Evolutionary conservation across 2,329 filamentous ascomycete genomes (phyloP).

Genomic region (Helminthosporium solani): DNA sequence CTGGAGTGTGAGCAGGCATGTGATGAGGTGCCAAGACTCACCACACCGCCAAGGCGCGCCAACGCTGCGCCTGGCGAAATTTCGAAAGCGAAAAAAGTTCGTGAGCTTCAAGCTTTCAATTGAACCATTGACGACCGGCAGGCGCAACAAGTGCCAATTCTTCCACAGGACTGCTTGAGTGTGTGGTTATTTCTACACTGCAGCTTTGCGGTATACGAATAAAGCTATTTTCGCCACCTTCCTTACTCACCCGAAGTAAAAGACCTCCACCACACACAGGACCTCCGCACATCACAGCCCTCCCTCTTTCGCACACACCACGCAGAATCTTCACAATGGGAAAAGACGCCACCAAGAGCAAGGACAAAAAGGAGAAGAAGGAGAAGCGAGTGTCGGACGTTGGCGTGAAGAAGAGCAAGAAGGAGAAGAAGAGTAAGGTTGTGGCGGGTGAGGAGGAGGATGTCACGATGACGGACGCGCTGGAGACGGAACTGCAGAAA

Average conservation of each 20-base stretch:
- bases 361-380: conserved; percentile 61
- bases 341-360: conserved; percentile 48
- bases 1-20: too few relatives aligned
- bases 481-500: conserved; percentile 60
- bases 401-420: conserved; percentile 55
- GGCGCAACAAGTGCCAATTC: background rate
- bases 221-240: background rate
- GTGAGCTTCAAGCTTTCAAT: conserved; percentile 1
- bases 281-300: background rate
- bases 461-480: conserved; percentile 53
- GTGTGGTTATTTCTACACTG: background rate
- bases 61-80: conserved; percentile 8
- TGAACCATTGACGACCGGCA: conserved; percentile 1
- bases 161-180: background rate
- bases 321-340: conserved; percentile 33
- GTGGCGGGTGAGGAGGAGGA: conserved; percentile 61
- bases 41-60: conserved; percentile 6
- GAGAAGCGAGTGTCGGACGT: conserved; percentile 58
- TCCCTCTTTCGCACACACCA: background rate
- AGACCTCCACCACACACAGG: too few relatives aligned
- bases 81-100: conserved; percentile 9
- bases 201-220: background rate
- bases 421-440: conserved; percentile 64
- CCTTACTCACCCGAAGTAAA: background rate
- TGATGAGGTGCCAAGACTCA: conserved; percentile 5